Percentiles rank a stretch among this genome's conserved stretches.
phyloP scores from a whole-genome alignment of 176 grass and related monocot species.

The Zea mays region Zm-B73-REFERENCE-NAM-5.0 NC_050102.1:103130501-103131000 shows the following conservation, averaged over 20 bases:
- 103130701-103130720: slow-evolving; percentile 97
- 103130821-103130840: slow-evolving; percentile 64
- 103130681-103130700: slow-evolving; percentile 26
- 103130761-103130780: background rate
- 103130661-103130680: background rate
- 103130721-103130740: slow-evolving; percentile 73
- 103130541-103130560: slow-evolving; percentile 77
- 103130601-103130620: slow-evolving; percentile 83
- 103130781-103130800: slow-evolving; percentile 27
- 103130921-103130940: slow-evolving; percentile 2
- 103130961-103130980: slow-evolving; percentile 8
- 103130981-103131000: slow-evolving; percentile 35
- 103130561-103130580: slow-evolving; percentile 57
- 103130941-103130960: slow-evolving; percentile 4
- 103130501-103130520: slow-evolving; percentile 65
- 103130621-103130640: background rate
- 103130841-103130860: slow-evolving; percentile 86
- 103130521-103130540: slow-evolving; percentile 75
- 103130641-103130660: background rate
- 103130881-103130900: slow-evolving; percentile 67
- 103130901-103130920: background rate
- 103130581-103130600: slow-evolving; percentile 73
- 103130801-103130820: background rate
- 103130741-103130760: slow-evolving; percentile 49
- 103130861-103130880: slow-evolving; percentile 96